Evolutionary conservation across 768 basidiomycete genomes (phyloP), one percentile per base, ranked within the genome.

Genomic region (Naematelia encephala): DNA sequence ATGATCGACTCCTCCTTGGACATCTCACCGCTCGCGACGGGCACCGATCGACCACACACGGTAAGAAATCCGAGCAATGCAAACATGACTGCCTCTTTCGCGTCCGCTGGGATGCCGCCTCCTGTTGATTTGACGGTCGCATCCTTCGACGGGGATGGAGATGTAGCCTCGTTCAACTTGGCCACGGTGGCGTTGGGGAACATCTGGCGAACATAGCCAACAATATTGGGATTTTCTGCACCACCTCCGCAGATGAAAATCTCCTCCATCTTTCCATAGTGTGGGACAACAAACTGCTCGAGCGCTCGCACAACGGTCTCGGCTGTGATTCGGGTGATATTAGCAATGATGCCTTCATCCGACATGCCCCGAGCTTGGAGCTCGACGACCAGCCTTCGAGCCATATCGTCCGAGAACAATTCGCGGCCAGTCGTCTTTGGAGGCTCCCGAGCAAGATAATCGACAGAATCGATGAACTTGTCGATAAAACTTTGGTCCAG

Each of bases 211-310:
- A 64, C 51, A 30, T 46, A 60, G 1, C 54, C 55, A 21, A 50
- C 53, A 46, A 65, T 62, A 45, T 69, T 66, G 4, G 68, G 68
- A 53, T 69, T 69, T 23, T 69, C 48, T 12, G 64, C 68, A 16
- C 68, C 68, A 14, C 68, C 68, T n/a, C 68, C 68, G 55, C 68
- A 69, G 62, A 69, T 66, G 62, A 64, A 69, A 51, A 69, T 63
- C 64, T 66, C 68, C 58, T 66, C 64, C 25, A 69, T 66, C 30
- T 66, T 5, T n/a, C 44, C 44, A 23, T 46, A 4, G n/a, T 46
- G 4, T 5, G 44, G 14, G 44, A 46, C 23, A 23, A 46, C 44
- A 16, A 46, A 46, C 44, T 4, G 44, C 44, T 46, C 44, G 44
- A 46, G 23, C 4, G 44, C 44, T 16, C 14, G 44, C n/a, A 66